These are phyloP conservation scores for Haematococcus lacustris DNA, from an alignment of 139 green algal genomes.

Conservation along the genomic window DNA sequence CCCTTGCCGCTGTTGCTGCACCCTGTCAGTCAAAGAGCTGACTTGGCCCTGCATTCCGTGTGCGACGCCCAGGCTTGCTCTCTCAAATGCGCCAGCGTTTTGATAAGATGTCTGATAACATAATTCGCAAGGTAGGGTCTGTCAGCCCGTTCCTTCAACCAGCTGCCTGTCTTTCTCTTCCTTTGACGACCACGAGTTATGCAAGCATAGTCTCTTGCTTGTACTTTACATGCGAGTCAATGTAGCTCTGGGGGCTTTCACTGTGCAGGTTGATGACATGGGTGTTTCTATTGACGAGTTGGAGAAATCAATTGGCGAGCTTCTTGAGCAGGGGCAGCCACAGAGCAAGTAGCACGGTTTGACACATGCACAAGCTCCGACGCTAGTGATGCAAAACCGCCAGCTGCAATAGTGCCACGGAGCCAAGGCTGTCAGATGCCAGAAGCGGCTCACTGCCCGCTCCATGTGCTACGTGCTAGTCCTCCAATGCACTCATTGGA, in stretches of 20 bases:
- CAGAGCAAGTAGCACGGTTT: too few species aligned
- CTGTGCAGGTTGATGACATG: conserved; percentile 45
- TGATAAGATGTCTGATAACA: conserved; percentile 1
- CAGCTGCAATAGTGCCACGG: too few species aligned
- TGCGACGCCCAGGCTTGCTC: conserved; percentile 26
- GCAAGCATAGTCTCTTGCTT: not conserved
- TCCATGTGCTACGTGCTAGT: too few species aligned
- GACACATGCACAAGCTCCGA: too few species aligned
- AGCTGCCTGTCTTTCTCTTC: not conserved
- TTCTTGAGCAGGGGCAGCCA: conserved; percentile 36
- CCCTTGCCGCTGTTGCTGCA: too few species aligned
- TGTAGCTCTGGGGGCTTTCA: conserved; percentile 1
- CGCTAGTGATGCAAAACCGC: too few species aligned
- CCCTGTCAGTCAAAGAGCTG: conserved; percentile 10
- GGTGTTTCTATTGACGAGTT: conserved; percentile 50
- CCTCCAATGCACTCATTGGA: too few species aligned
- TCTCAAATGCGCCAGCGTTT: conserved; percentile 35
- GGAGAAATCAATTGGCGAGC: conserved; percentile 50
- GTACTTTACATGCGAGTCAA: not conserved
- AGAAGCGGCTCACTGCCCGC: too few species aligned
- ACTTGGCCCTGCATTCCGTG: too few species aligned
- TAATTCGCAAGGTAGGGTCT: not conserved
- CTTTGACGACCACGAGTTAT: not conserved
- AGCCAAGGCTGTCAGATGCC: too few species aligned
- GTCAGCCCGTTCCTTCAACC: not conserved